Evolutionary conservation across 1,139 yeast species (phyloP), one percentile per base, ranked within the genome.

Genomic region (Spencermartinsiella ligniputridi): DNA sequence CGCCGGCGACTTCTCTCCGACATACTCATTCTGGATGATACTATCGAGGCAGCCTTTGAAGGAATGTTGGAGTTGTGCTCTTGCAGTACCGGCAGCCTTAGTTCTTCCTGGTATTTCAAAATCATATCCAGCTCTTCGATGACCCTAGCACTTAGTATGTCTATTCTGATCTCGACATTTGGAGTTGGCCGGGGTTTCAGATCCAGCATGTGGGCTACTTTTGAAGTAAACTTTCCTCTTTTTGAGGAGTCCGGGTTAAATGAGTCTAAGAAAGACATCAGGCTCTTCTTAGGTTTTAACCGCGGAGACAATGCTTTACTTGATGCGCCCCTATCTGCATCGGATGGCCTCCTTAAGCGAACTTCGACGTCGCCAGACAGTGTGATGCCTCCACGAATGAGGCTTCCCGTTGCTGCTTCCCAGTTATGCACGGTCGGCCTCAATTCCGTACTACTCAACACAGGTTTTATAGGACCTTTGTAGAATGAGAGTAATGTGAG

Each of bases 141-240:
- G 1, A 87, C 83, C 53, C 94, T 70, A 2, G 94, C 92, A 60
- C 94, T 82, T 46, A 88, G 67, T 12, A 85, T 70, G 64, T 88
- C 97, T 44, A 83, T 74, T 52, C 82, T 25, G 20, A 21, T 29
- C 16, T 25, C 39, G 3, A 17, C 38, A 37, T 18, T 35, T 21
- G 16, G 30, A 12, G 21, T 21, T 25, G 20, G 27, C 18, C 17
- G 27, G 22, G 32, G 32, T 18, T 19, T 40, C 12, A 40, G 12
- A 24, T 32, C 39, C 38, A 40, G 17, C 30, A 34, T 36, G 8
- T 32, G 17, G 9, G 32, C 24, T n/a, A 20, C 36, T 27, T 27
- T 27, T 9, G 32, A 9, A n/a, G 32, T 27, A n/a, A 27, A 27
- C 15, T 27, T 27, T 9, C 32, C 32, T 15, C 32, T 9, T n/a